Percentiles rank a stretch among this genome's conserved stretches.
These are phyloP conservation scores for Glaciozyma antarctica DNA, from an alignment of 768 basidiomycete species.

Conservation along the genomic window DNA sequence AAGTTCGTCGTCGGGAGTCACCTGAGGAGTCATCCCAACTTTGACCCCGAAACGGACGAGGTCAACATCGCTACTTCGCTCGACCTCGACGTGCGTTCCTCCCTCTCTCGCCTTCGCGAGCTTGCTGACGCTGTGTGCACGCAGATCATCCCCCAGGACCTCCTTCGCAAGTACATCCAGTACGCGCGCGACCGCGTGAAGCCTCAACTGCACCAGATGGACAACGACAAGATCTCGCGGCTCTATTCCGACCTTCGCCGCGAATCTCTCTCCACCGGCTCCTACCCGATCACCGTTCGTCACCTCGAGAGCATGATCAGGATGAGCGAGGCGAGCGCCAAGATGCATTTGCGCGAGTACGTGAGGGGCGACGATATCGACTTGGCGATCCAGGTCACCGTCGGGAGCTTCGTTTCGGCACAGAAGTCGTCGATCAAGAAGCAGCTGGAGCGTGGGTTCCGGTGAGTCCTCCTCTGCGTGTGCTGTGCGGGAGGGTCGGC, in stretches of 20 bases:
- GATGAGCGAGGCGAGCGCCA: constrained; percentile 96
- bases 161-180: constrained; percentile 97
- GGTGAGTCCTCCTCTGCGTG: constrained; percentile 36
- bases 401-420: constrained; percentile 87
- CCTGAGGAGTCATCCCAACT: constrained; percentile 84
- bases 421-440: constrained; percentile 99
- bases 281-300: constrained; percentile 94
- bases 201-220: constrained; percentile 88
- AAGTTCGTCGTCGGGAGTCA: constrained; percentile 98
- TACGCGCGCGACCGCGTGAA: constrained; percentile 86
- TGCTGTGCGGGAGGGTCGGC: neutral
- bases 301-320: constrained; percentile 99
- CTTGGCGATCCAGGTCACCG: constrained; percentile 87
- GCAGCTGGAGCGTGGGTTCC: constrained; percentile 74
- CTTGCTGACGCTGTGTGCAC: neutral
- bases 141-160: constrained; percentile 92
- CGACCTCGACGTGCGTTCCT: constrained; percentile 33
- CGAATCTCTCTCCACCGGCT: constrained; percentile 95
- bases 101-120: neutral
- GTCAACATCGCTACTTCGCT: constrained; percentile 81
- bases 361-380: constrained; percentile 95
- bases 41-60: constrained; percentile 67
- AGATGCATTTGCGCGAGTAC: constrained; percentile 94
- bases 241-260: constrained; percentile 90
- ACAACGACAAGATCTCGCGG: constrained; percentile 87